These are phyloP conservation scores for Jaapia argillacea DNA, from an alignment of 768 basidiomycete species.

Conservation along the genomic window DNA sequence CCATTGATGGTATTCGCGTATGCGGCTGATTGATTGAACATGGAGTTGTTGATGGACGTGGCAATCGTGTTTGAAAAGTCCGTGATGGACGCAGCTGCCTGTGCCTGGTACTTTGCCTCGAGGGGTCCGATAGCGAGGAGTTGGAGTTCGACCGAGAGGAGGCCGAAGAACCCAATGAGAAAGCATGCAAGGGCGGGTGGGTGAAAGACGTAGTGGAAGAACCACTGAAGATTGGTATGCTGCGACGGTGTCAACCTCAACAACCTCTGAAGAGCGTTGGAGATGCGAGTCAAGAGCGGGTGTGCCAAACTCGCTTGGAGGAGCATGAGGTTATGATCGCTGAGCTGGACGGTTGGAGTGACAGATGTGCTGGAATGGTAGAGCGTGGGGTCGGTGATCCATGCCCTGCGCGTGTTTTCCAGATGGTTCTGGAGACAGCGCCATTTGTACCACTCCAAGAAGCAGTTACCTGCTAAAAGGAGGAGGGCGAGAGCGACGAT, in stretches of 20 bases:
- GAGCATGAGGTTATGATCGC: slow-evolving; percentile 71
- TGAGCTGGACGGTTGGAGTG: slow-evolving; percentile 48
- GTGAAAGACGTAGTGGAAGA: slow-evolving; percentile 86
- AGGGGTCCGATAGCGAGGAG: slow-evolving; percentile 71
- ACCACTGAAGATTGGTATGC: slow-evolving; percentile 74
- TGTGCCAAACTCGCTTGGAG: slow-evolving; percentile 61
- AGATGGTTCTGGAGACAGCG: slow-evolving; percentile 55
- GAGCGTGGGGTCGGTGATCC: slow-evolving; percentile 63
- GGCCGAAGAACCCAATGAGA: slow-evolving; percentile 85
- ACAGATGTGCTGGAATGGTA: slow-evolving; percentile 25
- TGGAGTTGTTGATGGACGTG: slow-evolving; percentile 68
- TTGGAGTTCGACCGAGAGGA: slow-evolving; percentile 82
- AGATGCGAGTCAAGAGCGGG: slow-evolving; percentile 61
- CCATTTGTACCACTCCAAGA: slow-evolving; percentile 90
- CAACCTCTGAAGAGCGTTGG: slow-evolving; percentile 38
- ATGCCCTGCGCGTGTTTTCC: slow-evolving; percentile 63
- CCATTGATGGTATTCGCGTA: slow-evolving; percentile 76
- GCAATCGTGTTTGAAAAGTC: slow-evolving; percentile 68
- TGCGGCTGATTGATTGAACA: slow-evolving; percentile 67
- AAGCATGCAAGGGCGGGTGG: slow-evolving; percentile 86
- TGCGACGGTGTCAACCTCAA: slow-evolving; percentile 50
- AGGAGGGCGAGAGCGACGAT: slow-evolving; percentile 63
- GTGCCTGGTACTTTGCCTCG: slow-evolving; percentile 52
- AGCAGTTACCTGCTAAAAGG: slow-evolving; percentile 62
- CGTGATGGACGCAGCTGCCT: slow-evolving; percentile 47